Evolutionary conservation across 495 filamentous ascomycete genomes (phyloP), one percentile per base, ranked within the genome.

Genomic region (Amphirosellinia nigrospora): DNA sequence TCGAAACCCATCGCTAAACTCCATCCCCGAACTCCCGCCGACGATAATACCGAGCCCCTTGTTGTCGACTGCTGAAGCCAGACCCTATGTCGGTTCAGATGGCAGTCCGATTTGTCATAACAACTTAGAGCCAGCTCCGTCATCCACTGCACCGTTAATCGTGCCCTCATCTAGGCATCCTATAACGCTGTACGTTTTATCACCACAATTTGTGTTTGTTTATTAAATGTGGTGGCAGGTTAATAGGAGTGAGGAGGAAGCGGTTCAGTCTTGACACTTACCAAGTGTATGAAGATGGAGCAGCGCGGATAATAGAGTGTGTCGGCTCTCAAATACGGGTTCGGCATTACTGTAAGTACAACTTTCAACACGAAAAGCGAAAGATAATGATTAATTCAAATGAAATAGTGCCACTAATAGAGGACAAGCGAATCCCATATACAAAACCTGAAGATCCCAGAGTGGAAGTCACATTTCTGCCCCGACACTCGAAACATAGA

Each of bases 1-100:
- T 30, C 71, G 68, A 45, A 71, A 71, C 9, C 38, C 55, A 2
- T 69, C 73, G 1, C 53, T 73, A 26, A 56, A 36, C 39, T 73
- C 73, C 50, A 73, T 75, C 48, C 43, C 59, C 36, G 73, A 75
- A 50, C 71, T 75, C 34, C 73, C 73, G 6, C 66, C 73, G 32
- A 52, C 71, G 3, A 41, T 36, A 64, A 53, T 60, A 26, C 50
- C 48, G 4, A 53, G 15, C 16, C 41, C 16, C n/a, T 56, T 26
- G 1, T 55, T 64, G 30, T 30, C 45, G 32, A 52, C 4, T 53
- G 28, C 19, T 30, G 63, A 65, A 53, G 39, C 9, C 21, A 45
- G 46, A 39, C 8, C 30, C 16, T 19, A 26, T 0, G n/a, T 6
- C n/a, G 15, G 11, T 30, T 16, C n/a, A 30, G 30, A 28, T 16